phyloP scores from a whole-genome alignment of 331 rosid genomes.

The Pyrus hybrid region DNA sequence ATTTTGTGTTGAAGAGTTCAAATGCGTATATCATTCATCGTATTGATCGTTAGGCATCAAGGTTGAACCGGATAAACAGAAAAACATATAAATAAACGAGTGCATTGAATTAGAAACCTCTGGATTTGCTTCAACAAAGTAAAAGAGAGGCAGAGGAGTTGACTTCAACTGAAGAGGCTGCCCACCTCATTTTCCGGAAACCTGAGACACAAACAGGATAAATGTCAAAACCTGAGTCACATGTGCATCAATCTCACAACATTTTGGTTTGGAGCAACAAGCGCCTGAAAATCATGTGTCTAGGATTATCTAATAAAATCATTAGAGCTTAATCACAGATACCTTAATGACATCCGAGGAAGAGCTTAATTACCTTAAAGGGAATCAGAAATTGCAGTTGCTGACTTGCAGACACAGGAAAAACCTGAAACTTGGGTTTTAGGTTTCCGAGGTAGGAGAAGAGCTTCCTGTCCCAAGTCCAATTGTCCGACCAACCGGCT shows the following conservation, averaged over 20 bases:
- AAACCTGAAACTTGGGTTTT: not conserved
- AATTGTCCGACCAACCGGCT: not conserved
- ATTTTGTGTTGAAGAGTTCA: not conserved
- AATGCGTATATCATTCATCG: not conserved
- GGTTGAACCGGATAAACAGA: not conserved
- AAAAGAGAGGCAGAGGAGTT: not conserved
- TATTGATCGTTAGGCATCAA: not conserved
- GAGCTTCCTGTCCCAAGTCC: not conserved
- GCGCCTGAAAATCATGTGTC: not conserved
- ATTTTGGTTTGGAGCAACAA: not conserved
- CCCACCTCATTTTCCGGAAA: conserved; percentile 8
- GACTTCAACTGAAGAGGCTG: conserved; percentile 15
- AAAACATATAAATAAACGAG: not conserved
- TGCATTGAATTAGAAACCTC: conserved; percentile 26
- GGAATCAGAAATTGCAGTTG: not conserved
- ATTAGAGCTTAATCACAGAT: not conserved
- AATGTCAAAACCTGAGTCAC: not conserved
- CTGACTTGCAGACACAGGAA: not conserved
- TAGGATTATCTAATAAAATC: not conserved
- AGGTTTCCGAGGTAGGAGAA: not conserved
- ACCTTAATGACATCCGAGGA: not conserved
- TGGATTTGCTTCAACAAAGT: conserved; percentile 22
- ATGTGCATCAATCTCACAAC: not conserved
- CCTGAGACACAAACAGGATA: conserved; percentile 14
- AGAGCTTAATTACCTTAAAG: not conserved